phyloP scores from a whole-genome alignment of 2,329 filamentous ascomycete species.

The Alternaria incomplexa region DNA sequence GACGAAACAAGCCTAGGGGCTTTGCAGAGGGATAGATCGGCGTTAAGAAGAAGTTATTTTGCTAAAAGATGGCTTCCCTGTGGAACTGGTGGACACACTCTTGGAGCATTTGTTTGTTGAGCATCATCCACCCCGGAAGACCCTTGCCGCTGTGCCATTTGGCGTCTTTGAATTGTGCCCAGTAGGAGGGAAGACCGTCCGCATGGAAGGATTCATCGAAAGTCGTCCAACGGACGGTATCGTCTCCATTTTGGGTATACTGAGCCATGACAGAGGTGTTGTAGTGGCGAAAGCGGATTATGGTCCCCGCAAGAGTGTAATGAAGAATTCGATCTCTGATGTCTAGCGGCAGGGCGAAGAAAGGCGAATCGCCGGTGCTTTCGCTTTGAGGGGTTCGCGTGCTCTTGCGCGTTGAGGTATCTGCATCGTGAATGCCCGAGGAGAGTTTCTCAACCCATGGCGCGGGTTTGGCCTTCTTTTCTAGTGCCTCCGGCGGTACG shows the following conservation, averaged over 20 bases:
- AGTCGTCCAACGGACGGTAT: neutral
- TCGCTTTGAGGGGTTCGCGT: neutral
- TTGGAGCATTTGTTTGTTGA: neutral
- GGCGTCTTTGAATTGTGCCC: neutral
- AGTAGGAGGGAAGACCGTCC: neutral
- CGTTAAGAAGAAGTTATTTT: neutral
- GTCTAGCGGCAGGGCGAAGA: neutral
- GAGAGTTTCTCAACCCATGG: neutral
- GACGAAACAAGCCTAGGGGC: neutral
- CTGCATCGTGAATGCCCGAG: neutral
- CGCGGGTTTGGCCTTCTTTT: neutral
- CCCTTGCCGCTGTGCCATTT: neutral
- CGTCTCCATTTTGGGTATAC: neutral
- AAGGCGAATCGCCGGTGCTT: neutral
- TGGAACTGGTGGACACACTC: neutral
- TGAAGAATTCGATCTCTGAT: neutral
- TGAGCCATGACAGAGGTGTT: conserved; percentile 1
- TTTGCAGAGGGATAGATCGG: neutral
- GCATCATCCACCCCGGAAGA: neutral
- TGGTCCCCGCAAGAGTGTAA: neutral
- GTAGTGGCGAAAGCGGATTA: neutral
- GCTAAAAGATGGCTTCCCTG: neutral
- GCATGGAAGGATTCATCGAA: neutral
- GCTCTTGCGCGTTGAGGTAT: neutral
- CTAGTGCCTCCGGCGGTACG: neutral